phyloP scores from a whole-genome alignment of 1,139 yeast species.

The Diutina catenulata region DNA sequence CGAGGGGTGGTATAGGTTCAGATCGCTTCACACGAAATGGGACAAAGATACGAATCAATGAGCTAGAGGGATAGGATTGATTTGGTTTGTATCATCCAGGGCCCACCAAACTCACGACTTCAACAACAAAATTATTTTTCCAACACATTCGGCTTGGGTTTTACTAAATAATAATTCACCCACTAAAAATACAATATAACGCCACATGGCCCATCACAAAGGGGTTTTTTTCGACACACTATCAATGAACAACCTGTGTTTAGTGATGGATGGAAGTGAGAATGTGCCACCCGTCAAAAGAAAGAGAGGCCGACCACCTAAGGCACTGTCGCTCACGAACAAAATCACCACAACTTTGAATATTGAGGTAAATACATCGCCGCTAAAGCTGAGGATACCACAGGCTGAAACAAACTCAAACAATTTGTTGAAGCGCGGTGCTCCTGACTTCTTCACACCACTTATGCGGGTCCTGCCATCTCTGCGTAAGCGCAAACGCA shows the following conservation, averaged over 20 bases:
- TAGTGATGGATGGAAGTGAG: constrained; percentile 1
- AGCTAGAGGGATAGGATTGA: no score
- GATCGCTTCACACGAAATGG: no score
- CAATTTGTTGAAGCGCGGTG: constrained; percentile 27
- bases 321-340: constrained; percentile 26
- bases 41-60: no score
- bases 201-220: no score
- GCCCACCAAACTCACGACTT: not conserved
- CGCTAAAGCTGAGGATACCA: constrained; percentile 12
- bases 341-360: constrained; percentile 22
- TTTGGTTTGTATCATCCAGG: not conserved
- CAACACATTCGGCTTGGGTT: not conserved
- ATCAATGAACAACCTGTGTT: not conserved
- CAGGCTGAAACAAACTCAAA: constrained; percentile 24
- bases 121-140: not conserved
- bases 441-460: constrained; percentile 36
- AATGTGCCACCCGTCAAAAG: constrained; percentile 11
- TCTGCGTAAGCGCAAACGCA: constrained; percentile 10
- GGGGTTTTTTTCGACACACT: not conserved
- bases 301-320: constrained; percentile 39
- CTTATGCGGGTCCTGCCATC: constrained; percentile 34
- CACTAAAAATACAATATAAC: no score
- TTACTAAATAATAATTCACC: not conserved
- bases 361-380: constrained; percentile 28
- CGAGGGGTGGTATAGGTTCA: no score